Base-by-base conservation (phyloP, 306 rosid genomes). In the Corylus avellana region DNA sequence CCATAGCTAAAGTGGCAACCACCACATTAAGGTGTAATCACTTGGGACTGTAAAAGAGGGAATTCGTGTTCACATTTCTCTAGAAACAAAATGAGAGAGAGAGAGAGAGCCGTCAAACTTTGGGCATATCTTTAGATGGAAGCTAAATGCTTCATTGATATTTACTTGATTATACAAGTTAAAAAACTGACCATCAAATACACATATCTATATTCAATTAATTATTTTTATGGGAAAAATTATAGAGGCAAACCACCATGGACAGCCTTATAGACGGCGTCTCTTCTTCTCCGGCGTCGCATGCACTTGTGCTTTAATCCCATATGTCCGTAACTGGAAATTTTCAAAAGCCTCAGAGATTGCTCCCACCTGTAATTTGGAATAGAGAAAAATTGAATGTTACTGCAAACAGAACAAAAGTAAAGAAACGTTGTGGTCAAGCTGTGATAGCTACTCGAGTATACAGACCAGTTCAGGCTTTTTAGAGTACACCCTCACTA, bases 341-440 rank as follows among this genome's bases (percentile, higher is more conserved):
- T 92, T 92, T 80, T 95, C 98, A 78, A 95, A 95, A 73, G 98
- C 98, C 70, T 86, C 97, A 8, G 98, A 92, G 81, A 92, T 84
- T 71, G 87, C 91, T 77, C 81, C 92, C 39, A 95, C 98, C 98
- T 94, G 73, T 47, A 72, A 63, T 73, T 84, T 78, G 55, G 76
- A 48, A 70, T 35, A 14, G 44, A 70, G 58, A 54, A 87, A 75
- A 70, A 80, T 32, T 75, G 49, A 75, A 74, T 67, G 81, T 79
- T 59, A 75, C 76, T 56, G n/a, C 68, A 35, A 57, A 50, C 4
- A n/a, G 8, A 59, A 51, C 5, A 1, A 53, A n/a, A 62, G 32
- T 1, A 20, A 75, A 32, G 69, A 68, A 46, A 71, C 16, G 76
- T 22, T 14, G 73, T 42, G 64, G 72, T 73, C 27, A 78, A 78